Conservation (phyloP, 306 rosid species). For the Mimosa bimucronata region DNA sequence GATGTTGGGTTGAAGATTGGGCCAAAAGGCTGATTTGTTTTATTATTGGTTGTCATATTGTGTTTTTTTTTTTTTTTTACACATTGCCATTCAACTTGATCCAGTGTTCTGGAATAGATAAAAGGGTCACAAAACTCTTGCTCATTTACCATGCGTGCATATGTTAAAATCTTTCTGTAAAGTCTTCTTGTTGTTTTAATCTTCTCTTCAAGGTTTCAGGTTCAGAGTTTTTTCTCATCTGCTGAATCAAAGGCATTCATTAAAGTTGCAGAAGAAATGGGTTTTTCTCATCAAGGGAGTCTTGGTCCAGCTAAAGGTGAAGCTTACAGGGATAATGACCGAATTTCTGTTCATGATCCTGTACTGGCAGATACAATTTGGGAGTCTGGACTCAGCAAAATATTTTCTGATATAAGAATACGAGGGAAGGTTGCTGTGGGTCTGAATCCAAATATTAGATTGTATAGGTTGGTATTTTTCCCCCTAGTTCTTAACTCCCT, state of each 20-base stretch:
- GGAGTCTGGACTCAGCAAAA: slow-evolving; percentile 72
- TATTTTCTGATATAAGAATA: slow-evolving; percentile 68
- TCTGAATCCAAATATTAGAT: slow-evolving; percentile 81
- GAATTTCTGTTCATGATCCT: slow-evolving; percentile 71
- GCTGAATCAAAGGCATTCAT: slow-evolving; percentile 81
- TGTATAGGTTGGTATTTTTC: slow-evolving; percentile 67
- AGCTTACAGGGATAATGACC: slow-evolving; percentile 87
- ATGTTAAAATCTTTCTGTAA: not conserved
- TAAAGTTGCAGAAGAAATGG: slow-evolving; percentile 68
- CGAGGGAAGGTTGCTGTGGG: slow-evolving; percentile 80
- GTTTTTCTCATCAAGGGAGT: slow-evolving; percentile 88
- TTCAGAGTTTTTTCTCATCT: slow-evolving; percentile 63
- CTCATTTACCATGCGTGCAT: not conserved
- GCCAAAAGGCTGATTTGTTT: not conserved
- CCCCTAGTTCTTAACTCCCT: not conserved
- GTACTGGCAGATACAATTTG: slow-evolving; percentile 72
- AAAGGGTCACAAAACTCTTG: not conserved
- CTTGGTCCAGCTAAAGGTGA: slow-evolving; percentile 88
- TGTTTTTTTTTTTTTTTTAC: not conserved
- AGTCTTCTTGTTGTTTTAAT: slow-evolving; percentile 24
- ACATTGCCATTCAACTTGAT: not conserved
- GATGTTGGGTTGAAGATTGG: not conserved
- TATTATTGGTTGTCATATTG: not conserved
- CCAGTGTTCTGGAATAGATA: slow-evolving; percentile 8
- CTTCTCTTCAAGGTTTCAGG: slow-evolving; percentile 56